Conservation (phyloP, 1,139 yeast genomes). For the Blastobotrys ciferrii region DNA sequence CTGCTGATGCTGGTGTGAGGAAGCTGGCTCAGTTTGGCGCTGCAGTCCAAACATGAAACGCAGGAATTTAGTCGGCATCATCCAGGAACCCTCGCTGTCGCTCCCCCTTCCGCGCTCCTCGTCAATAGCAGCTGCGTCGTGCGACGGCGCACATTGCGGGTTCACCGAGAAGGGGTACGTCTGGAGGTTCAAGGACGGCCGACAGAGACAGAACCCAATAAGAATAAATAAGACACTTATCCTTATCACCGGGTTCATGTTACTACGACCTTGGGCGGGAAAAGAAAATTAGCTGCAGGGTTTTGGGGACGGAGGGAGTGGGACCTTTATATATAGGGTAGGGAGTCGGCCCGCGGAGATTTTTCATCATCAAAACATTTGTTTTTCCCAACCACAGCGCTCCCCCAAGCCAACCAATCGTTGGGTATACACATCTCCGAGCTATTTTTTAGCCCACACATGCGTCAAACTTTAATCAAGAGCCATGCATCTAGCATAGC, state of each 20-base stretch:
- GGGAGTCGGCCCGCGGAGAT: no score
- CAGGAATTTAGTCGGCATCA: not conserved
- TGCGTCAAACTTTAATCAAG: no score
- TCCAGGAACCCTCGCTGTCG: conserved; percentile 3
- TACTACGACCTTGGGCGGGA: not conserved
- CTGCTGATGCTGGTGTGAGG: not conserved
- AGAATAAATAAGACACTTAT: conserved; percentile 6
- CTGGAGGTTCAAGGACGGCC: conserved; percentile 12
- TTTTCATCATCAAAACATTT: not conserved
- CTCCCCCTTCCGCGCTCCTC: conserved; percentile 2
- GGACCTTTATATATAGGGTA: not conserved
- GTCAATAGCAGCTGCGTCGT: conserved; percentile 10
- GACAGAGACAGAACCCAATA: conserved; percentile 2
- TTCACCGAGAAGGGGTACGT: conserved; percentile 12
- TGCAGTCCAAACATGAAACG: conserved; percentile 6
- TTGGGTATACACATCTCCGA: no score
- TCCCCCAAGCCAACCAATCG: no score
- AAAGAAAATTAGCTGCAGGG: not conserved
- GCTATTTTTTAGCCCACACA: no score
- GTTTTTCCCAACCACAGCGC: not conserved
- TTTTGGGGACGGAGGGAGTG: no score
- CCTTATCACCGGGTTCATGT: not conserved
- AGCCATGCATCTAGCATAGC: no score
- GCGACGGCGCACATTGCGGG: conserved; percentile 12
- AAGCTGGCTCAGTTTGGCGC: not conserved